Conservation (phyloP, 2,329 filamentous ascomycete genomes). For the Spiromastix sp. region DNA sequence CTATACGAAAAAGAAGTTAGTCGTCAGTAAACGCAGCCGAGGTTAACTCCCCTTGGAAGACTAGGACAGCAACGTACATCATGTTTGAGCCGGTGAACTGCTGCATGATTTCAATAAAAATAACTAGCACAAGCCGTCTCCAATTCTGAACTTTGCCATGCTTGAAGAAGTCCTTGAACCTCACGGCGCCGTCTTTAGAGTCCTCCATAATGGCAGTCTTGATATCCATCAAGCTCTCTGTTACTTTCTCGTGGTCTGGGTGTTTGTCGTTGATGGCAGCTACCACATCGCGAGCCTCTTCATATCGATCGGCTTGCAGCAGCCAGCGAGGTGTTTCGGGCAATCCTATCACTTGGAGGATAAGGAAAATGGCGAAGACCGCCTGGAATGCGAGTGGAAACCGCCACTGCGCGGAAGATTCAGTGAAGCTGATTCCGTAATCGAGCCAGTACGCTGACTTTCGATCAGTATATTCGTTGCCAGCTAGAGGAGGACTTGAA, state of each 20-base stretch:
- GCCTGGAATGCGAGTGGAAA: constrained; percentile 17
- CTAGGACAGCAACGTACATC: constrained; percentile 17
- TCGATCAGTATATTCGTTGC: too few relatives aligned
- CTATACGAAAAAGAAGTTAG: too few relatives aligned
- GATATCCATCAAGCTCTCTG: constrained; percentile 12
- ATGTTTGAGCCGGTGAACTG: constrained; percentile 14
- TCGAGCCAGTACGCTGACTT: too few relatives aligned
- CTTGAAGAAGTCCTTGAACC: constrained; percentile 15
- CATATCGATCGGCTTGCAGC: constrained; percentile 11
- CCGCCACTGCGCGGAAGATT: constrained; percentile 16
- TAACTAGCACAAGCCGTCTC: constrained; percentile 11
- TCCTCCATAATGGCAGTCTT: constrained; percentile 10
- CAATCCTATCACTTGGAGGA: constrained; percentile 13
- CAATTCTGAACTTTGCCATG: constrained; percentile 14
- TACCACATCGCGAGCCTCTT: constrained; percentile 11
- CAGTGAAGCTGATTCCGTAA: constrained; percentile 16
- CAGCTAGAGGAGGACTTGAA: too few relatives aligned
- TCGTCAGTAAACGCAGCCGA: too few relatives aligned
- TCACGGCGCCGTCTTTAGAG: constrained; percentile 10
- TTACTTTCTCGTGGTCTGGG: constrained; percentile 15
- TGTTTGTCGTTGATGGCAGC: constrained; percentile 14
- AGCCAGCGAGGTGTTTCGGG: constrained; percentile 19
- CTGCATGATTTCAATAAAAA: constrained; percentile 13
- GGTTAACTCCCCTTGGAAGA: too few relatives aligned
- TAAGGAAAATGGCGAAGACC: constrained; percentile 12